Evolutionary conservation across 1,284 basidiomycete genomes (phyloP).

Genomic region (Ustilago hordei): DNA sequence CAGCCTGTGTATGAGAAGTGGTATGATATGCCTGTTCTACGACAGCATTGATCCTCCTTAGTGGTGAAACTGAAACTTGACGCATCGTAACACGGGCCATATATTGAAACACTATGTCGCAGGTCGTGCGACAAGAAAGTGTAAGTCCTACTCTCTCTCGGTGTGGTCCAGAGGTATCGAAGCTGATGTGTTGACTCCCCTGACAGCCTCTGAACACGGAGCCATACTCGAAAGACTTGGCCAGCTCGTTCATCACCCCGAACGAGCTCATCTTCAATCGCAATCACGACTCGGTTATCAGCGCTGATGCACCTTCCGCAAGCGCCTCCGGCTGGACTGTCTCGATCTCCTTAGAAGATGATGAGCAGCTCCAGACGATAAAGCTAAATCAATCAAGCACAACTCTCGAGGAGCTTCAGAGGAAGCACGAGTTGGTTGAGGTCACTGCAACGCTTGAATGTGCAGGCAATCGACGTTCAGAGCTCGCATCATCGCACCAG

Average conservation of each 20-base stretch:
- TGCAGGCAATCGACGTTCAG: slow-evolving; percentile 53
- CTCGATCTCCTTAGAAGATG: slow-evolving; percentile 24
- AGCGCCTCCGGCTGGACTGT: slow-evolving; percentile 18
- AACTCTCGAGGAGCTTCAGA: slow-evolving; percentile 26
- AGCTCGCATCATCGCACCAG: slow-evolving; percentile 31
- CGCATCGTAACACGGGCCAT: not conserved
- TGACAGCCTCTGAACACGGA: slow-evolving; percentile 54
- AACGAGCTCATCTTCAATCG: slow-evolving; percentile 50
- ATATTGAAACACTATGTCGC: slow-evolving; percentile 8
- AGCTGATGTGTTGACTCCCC: not conserved
- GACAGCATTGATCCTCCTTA: not conserved
- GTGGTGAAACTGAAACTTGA: not conserved
- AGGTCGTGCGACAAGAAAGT: slow-evolving; percentile 27
- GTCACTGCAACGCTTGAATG: slow-evolving; percentile 55
- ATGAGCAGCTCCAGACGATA: not conserved
- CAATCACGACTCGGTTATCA: slow-evolving; percentile 51
- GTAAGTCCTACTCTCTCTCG: slow-evolving; percentile 13
- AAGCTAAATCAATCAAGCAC: not conserved
- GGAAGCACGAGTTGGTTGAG: slow-evolving; percentile 11
- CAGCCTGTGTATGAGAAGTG: slow-evolving; percentile 2
- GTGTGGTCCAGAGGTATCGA: not conserved
- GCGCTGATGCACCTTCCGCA: not conserved
- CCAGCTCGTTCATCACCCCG: slow-evolving; percentile 43
- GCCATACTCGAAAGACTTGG: slow-evolving; percentile 23
- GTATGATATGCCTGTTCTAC: not conserved